These are phyloP conservation scores for Acer campestre DNA, from an alignment of 345 rosid genomes.

Conservation along the genomic window DNA sequence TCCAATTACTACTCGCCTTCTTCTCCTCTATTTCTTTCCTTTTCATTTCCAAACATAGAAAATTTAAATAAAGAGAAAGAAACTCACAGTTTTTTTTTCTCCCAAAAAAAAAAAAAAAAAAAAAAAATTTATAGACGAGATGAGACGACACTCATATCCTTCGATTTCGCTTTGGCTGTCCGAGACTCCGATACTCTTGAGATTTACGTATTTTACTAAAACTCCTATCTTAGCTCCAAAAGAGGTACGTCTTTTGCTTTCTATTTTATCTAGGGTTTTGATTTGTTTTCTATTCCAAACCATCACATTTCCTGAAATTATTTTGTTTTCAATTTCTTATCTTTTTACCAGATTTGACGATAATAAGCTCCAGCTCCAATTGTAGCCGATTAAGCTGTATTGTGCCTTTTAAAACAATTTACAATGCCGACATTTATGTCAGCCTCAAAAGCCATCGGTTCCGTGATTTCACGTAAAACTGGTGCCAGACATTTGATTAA, in stretches of 20 bases:
- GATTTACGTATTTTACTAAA: background rate
- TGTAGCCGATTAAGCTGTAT: background rate
- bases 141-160: background rate
- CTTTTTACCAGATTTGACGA: background rate
- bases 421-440: conserved; percentile 68
- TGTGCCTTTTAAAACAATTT: background rate
- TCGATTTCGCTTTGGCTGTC: background rate
- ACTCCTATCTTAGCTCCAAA: background rate
- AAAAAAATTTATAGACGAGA: background rate
- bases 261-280: background rate
- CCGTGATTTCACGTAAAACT: conserved; percentile 38
- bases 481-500: conserved; percentile 32
- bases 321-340: background rate
- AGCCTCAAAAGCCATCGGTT: conserved; percentile 45
- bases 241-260: conserved; percentile 3
- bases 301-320: background rate
- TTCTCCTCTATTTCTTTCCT: no score
- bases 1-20: no score
- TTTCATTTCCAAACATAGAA: background rate
- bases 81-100: no score
- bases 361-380: background rate
- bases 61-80: background rate
- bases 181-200: background rate
- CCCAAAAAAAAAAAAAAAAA: no score
- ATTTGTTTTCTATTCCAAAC: background rate